Evolutionary conservation across 2,329 filamentous ascomycete genomes (phyloP).

Genomic region (Monosporascus cannonballus): DNA sequence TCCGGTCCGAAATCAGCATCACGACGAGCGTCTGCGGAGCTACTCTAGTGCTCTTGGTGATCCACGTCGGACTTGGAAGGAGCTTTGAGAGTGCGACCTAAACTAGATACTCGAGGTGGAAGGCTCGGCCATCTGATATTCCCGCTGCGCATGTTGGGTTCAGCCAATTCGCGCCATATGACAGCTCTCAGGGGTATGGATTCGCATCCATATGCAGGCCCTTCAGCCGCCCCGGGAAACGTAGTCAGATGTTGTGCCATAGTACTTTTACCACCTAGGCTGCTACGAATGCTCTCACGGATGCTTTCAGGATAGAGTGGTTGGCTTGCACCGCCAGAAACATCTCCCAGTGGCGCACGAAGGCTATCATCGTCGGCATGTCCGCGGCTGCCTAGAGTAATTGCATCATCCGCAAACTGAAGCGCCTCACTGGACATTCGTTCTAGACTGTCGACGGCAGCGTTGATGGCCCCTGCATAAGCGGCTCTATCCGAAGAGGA

Average conservation of each 20-base stretch:
- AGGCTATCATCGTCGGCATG: slow-evolving; percentile 18
- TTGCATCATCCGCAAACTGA: slow-evolving; percentile 34
- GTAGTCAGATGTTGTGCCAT: slow-evolving; percentile 3
- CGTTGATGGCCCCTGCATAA: slow-evolving; percentile 16
- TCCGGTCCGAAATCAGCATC: not conserved
- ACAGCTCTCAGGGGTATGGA: slow-evolving; percentile 3
- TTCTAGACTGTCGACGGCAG: slow-evolving; percentile 34
- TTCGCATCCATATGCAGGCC: slow-evolving; percentile 6
- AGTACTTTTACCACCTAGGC: slow-evolving; percentile 10
- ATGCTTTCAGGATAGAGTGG: slow-evolving; percentile 8
- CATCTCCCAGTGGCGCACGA: slow-evolving; percentile 4
- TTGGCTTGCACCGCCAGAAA: slow-evolving; percentile 5
- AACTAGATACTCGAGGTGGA: slow-evolving; percentile 3
- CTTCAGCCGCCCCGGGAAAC: slow-evolving; percentile 10
- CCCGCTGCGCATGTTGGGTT: slow-evolving; percentile 13
- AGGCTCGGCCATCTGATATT: slow-evolving; percentile 10
- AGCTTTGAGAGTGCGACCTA: slow-evolving; percentile 7
- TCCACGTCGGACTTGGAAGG: slow-evolving; percentile 2
- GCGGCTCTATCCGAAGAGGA: slow-evolving; percentile 19
- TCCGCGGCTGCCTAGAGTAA: slow-evolving; percentile 23
- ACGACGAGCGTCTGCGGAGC: not conserved
- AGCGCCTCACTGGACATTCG: slow-evolving; percentile 41
- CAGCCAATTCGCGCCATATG: slow-evolving; percentile 3
- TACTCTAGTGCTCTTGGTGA: slow-evolving; percentile 3
- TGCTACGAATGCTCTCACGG: slow-evolving; percentile 10